Evolutionary conservation across 2,329 filamentous ascomycete genomes (phyloP), one percentile per base, ranked within the genome.

Genomic region (Fusarium sp.): DNA sequence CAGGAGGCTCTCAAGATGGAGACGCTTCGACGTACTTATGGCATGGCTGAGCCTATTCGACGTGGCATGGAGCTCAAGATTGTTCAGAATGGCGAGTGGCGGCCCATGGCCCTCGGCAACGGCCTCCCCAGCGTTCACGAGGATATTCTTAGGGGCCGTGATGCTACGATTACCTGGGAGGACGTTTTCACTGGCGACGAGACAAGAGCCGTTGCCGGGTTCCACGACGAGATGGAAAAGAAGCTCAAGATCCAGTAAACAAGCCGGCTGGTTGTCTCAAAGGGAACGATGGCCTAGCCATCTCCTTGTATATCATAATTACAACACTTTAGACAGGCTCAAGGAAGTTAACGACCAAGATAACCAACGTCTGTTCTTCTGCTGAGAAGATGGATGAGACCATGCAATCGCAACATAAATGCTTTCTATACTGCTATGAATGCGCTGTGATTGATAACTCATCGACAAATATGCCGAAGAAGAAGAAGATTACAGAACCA

Each of bases 61-160:
- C 91, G 96, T 62, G 94, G 92, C 70, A 98, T 99, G 96, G 96
- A 99, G 87, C 88, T 98, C 82, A 94, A 94, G 89, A 96, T 97
- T 81, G 91, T 94, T 24, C 86, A 90, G 71, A 91, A 92, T 69
- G 92, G 94, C 74, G 91, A 94, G 83, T 97, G 95, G 92, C 89
- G 91, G 79, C 94, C 94, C 55, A 85, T 90, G 77, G 91, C 89
- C 51, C 85, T 97, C 63, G 90, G 91, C 42, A 84, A 85, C 59
- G 85, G 80, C 76, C 83, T 86, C 54, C 88, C 89, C 17, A 90
- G 91, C 79, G 87, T 98, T 58, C 95, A 98, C 85, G 94, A 94
- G 86, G 96, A 98, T 82, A 94, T 99, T 73, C 85, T 99, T 79
- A 89, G 88, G 70, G 95, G 95, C 8, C 87, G 91, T 79, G 96